These are phyloP conservation scores for Nicotiana sylvestris DNA, from an alignment of 257 asterid genomes.

Conservation along the genomic window DNA sequence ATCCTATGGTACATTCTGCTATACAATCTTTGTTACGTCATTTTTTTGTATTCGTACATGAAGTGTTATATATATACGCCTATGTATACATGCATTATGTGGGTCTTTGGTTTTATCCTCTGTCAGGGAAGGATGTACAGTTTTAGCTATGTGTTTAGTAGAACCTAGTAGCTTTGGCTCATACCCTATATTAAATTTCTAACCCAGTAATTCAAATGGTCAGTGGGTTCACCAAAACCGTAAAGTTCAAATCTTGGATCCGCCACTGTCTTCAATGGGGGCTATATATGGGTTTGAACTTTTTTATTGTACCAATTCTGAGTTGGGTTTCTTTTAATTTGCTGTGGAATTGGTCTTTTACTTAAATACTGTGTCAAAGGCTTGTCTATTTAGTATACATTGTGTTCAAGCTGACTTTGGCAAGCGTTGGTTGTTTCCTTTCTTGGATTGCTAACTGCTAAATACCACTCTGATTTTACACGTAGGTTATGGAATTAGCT, in stretches of 20 bases:
- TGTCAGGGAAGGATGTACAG: too few relatives aligned
- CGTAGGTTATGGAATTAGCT: background rate
- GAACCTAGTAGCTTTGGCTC: too few relatives aligned
- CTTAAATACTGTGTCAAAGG: background rate
- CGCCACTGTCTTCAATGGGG: background rate
- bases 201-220: too few relatives aligned
- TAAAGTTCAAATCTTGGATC: too few relatives aligned
- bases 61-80: background rate
- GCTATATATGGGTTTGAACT: background rate
- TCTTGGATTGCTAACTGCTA: background rate
- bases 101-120: background rate
- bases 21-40: background rate
- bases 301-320: background rate
- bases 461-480: background rate
- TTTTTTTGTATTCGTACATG: background rate
- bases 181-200: too few relatives aligned
- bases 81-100: background rate
- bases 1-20: conserved; percentile 24
- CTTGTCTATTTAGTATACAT: background rate
- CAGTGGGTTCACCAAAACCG: too few relatives aligned
- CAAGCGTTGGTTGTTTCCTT: background rate
- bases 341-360: background rate
- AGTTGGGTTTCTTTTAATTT: background rate
- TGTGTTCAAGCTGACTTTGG: background rate
- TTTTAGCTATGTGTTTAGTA: too few relatives aligned